Base-by-base conservation (phyloP, 2,329 filamentous ascomycete species). In the Verticillium albo-atrum region DNA sequence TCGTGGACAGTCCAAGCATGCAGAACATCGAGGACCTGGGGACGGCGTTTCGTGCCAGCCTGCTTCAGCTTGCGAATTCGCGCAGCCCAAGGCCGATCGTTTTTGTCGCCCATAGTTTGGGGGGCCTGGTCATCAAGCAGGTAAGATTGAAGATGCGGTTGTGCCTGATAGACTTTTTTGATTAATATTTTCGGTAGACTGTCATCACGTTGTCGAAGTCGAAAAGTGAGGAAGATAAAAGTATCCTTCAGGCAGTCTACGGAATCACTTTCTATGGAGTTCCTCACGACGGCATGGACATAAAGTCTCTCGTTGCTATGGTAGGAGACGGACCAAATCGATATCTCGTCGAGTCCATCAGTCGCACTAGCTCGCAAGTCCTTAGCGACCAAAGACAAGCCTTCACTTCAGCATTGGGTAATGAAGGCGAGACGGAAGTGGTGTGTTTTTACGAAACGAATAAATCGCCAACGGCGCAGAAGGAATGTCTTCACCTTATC, bases 371-470 rank as follows among this genome's bases (percentile, higher is more conserved):
- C 15, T 54, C 59, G 28, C 59, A 59, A 37, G 35, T 54, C 27
- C 53, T 60, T 28, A 54, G 20, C 26, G 55, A 28, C 14, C 58
- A 54, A 32, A 47, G 35, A 35, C 55, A 50, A 15, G 58, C 58
- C 17, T 60, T 60, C 50, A 42, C 47, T n/a, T 32, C 25, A 12
- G 59, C 61, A 9, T 35, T 68, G 12, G 62, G 61, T 2, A 26
- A 12, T 14, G 37, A 63, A 50, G 61, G 59, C 6, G 52, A 61
- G 2, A 63, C 60, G 14, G 62, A 68, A 58, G 47, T 68, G 14
- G 51, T 66, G 28, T 69, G 64, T 56, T 70, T 68, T 56, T 68
- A 67, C 52, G 67, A 70, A 58, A 70, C 68, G 2, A 20, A 59
- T 14, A 23, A 58, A 47, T 70, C 67, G 25, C 67, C 61, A 12